Base-by-base conservation (phyloP, 2,329 filamentous ascomycete genomes). In the Ophiostoma ulmi region DNA sequence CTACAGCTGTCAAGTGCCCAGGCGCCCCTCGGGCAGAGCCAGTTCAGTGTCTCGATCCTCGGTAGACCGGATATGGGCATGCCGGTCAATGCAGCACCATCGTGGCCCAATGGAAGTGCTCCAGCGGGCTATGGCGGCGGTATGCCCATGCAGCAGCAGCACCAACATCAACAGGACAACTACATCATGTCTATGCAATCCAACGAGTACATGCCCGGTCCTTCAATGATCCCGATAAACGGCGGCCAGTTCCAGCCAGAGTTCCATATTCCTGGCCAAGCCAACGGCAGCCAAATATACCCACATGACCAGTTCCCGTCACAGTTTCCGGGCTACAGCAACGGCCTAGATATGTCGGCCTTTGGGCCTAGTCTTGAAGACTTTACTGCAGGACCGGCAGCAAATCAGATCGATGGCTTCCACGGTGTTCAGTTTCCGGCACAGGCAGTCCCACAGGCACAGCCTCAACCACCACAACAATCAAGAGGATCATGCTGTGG, bases 21-120 rank as follows among this genome's bases (percentile, higher is more conserved):
- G 75, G 17, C 75, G 74, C 55, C 80, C 81, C 69, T 87, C 85
- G 74, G 85, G 86, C 72, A 41, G 22, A 6, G 39, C n/a, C 39
- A 48, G 39, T 66, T 41, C n/a, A 67, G 20, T 7, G 38, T 41
- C 38, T 35, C 65, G 39, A 39, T 31, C 1, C 4, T 48, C 65
- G 65, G 65, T 2, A n/a, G 22, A 26, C n/a, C 65, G 10, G 38
- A 67, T 5, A 67, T 67, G 38, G 39, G 38, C 22, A 67, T 67
- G 65, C 38, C 31, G 72, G 52, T 52, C 70, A 72, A 3, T 0
- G 48, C 71, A 3, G 66, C 72, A 8, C 41, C 67, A 1, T 10
- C 58, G 2, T 73, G 74, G 71, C 26, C 69, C 35, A 55, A 65
- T 58, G 63, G 31, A 5, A 44, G 38, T 44, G 26, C 68, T 39